Evolutionary conservation across 345 rosid genomes (phyloP).

Genomic region (Dimocarpus longan): DNA sequence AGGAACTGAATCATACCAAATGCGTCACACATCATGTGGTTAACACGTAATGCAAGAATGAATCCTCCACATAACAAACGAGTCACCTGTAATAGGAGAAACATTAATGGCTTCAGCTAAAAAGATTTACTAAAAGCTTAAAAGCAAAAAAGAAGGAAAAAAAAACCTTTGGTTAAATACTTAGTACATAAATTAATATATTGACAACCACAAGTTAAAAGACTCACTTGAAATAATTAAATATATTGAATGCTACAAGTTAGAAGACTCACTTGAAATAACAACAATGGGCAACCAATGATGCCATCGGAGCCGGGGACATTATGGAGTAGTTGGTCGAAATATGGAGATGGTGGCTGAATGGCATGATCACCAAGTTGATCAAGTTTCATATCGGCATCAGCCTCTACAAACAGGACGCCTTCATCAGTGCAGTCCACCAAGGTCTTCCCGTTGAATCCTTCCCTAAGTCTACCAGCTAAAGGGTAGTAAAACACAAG

Average conservation of each 20-base stretch:
- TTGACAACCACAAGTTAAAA: too few species aligned
- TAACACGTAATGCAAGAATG: background rate
- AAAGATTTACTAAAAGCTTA: too few species aligned
- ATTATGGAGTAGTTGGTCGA: constrained; percentile 14
- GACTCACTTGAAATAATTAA: too few species aligned
- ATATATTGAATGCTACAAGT: too few species aligned
- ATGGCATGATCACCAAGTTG: constrained; percentile 1
- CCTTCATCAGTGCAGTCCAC: constrained; percentile 18
- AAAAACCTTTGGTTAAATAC: too few species aligned
- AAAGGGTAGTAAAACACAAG: constrained; percentile 20
- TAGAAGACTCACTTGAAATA: constrained; percentile 7
- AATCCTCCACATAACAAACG: background rate
- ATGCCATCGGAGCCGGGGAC: constrained; percentile 6
- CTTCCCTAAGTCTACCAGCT: constrained; percentile 16
- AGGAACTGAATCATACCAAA: background rate
- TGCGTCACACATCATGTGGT: constrained; percentile 20
- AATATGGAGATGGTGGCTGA: constrained; percentile 13
- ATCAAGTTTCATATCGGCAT: constrained; percentile 12
- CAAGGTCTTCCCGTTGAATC: background rate
- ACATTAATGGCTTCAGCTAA: background rate
- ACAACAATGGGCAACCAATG: constrained; percentile 9
- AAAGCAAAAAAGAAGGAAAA: too few species aligned
- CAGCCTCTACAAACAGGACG: constrained; percentile 13
- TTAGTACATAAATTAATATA: too few species aligned
- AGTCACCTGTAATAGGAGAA: constrained; percentile 10